These are phyloP conservation scores for Leccinum longicurvipes DNA, from an alignment of 768 basidiomycete genomes.

Conservation along the genomic window DNA sequence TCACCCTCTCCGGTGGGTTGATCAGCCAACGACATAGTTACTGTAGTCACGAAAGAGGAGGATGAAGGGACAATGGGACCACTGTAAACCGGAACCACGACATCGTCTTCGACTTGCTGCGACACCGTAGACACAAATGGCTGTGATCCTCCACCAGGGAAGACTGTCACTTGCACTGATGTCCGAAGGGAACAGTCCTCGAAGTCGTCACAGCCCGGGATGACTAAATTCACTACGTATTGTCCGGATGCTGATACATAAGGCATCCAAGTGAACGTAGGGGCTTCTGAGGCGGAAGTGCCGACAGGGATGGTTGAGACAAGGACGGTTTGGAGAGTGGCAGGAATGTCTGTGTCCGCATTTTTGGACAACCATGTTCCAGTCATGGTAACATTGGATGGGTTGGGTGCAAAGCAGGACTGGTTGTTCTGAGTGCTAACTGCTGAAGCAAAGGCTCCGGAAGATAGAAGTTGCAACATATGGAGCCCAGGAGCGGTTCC, in stretches of 20 bases:
- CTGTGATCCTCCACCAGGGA: constrained; percentile 64
- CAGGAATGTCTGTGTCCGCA: constrained; percentile 72
- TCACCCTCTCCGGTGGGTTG: constrained; percentile 60
- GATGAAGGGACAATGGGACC: constrained; percentile 81
- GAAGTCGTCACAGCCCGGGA: constrained; percentile 83
- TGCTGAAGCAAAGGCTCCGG: constrained; percentile 86
- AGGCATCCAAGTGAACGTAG: constrained; percentile 86
- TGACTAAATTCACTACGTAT: constrained; percentile 79
- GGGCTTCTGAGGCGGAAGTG: constrained; percentile 56
- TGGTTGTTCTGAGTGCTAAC: constrained; percentile 52
- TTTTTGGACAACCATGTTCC: constrained; percentile 67
- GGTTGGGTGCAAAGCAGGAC: constrained; percentile 75
- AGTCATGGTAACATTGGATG: constrained; percentile 65
- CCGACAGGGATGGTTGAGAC: constrained; percentile 64
- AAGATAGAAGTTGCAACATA: constrained; percentile 87
- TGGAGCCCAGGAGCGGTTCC: constrained; percentile 82
- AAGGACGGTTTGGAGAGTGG: constrained; percentile 74
- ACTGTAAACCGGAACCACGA: constrained; percentile 62
- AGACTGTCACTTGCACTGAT: constrained; percentile 76
- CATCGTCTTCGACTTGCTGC: constrained; percentile 67
- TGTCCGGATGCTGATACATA: constrained; percentile 87
- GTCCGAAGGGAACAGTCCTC: constrained; percentile 81
- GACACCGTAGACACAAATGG: constrained; percentile 70
- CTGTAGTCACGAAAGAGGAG: constrained; percentile 64
- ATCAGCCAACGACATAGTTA: constrained; percentile 71